Percentiles rank a stretch among this genome's conserved stretches.
Evolutionary conservation across 352 stramenopile species (phyloP).

Genomic region (Pythium utonaiense): DNA sequence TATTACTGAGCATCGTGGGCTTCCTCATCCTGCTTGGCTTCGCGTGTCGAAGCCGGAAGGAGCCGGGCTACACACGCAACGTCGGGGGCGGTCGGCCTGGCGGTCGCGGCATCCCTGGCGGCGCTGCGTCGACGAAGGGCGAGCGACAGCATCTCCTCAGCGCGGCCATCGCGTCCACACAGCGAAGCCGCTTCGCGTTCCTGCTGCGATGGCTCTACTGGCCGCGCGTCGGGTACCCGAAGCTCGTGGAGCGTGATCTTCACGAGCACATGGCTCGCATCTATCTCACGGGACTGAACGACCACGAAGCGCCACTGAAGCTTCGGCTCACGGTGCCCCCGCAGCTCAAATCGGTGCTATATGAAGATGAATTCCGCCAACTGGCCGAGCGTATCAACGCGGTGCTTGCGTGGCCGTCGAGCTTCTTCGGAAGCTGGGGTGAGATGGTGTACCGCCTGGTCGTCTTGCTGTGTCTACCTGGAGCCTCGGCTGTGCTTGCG

Average conservation of each 20-base stretch:
- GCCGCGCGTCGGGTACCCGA: constrained; percentile 71
- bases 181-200: constrained; percentile 50
- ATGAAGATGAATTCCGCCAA: constrained; percentile 61
- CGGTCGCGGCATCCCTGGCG: constrained; percentile 31
- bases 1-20: constrained; percentile 59
- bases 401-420: constrained; percentile 46
- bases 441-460: constrained; percentile 61
- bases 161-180: constrained; percentile 50
- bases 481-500: constrained; percentile 56
- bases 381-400: constrained; percentile 67
- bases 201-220: constrained; percentile 69
- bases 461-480: constrained; percentile 64
- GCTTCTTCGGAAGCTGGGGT: constrained; percentile 47
- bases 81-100: not conserved
- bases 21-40: constrained; percentile 77
- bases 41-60: constrained; percentile 64
- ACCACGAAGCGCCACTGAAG: constrained; percentile 52
- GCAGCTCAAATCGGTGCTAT: constrained; percentile 58
- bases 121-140: constrained; percentile 34
- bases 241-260: constrained; percentile 76
- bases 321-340: constrained; percentile 56
- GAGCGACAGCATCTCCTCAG: constrained; percentile 66
- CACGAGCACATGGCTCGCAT: constrained; percentile 77
- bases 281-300: constrained; percentile 67
- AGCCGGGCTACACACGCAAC: constrained; percentile 44